Percentiles rank a stretch among this genome's conserved stretches.
Evolutionary conservation across 306 rosid genomes (phyloP).

Genomic region (Canavalia ensiformis): DNA sequence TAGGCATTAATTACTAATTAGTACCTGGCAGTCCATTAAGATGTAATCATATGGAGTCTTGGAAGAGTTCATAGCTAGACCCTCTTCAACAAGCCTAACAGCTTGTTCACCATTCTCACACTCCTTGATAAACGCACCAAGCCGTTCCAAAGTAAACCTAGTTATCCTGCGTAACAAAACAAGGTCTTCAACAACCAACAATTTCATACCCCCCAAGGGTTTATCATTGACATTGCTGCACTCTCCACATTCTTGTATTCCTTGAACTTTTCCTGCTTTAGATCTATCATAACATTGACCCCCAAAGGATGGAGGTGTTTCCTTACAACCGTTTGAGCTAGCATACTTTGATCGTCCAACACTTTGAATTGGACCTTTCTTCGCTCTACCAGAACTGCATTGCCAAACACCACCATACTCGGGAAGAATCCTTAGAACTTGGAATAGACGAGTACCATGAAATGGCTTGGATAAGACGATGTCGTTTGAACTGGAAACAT

Average conservation of each 20-base stretch:
- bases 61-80: constrained; percentile 37
- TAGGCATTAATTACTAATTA: not conserved
- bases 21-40: constrained; percentile 84
- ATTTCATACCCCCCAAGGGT: constrained; percentile 60
- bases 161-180: constrained; percentile 40
- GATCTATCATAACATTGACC: constrained; percentile 15
- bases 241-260: constrained; percentile 40
- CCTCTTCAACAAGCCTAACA: constrained; percentile 53
- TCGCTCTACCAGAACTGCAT: not conserved
- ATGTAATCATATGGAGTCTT: constrained; percentile 67
- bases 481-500: constrained; percentile 48
- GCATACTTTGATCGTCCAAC: not conserved
- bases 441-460: constrained; percentile 63
- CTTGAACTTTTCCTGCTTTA: constrained; percentile 47
- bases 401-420: constrained; percentile 60
- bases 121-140: constrained; percentile 59
- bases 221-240: constrained; percentile 12
- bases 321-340: not conserved
- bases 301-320: not conserved
- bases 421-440: constrained; percentile 69
- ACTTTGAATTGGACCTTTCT: not conserved
- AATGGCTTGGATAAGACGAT: constrained; percentile 57
- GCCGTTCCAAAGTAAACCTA: constrained; percentile 24
- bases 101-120: constrained; percentile 69
- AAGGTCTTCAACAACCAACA: constrained; percentile 71